Evolutionary conservation across 192 early-diverging fungal genomes (phyloP).

Genomic region (Coemansia sp.): DNA sequence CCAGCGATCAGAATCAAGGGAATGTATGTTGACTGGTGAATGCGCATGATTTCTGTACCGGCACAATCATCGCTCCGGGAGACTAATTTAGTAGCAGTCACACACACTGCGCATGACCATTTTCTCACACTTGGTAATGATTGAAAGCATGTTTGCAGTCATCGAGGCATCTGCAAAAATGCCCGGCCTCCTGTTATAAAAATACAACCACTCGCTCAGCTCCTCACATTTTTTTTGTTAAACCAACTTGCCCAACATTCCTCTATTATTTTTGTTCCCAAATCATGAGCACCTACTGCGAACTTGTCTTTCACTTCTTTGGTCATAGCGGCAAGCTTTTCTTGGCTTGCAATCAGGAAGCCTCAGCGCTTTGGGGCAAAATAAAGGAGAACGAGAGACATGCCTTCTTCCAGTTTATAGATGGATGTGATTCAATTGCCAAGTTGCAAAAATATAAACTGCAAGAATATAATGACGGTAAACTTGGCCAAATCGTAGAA

Average conservation of each 20-base stretch:
- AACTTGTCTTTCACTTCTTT: neutral
- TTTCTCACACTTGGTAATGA: neutral
- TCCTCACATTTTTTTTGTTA: neutral
- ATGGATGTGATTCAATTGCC: neutral
- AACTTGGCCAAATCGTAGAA: neutral
- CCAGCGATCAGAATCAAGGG: neutral
- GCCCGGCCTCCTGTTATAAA: neutral
- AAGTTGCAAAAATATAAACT: neutral
- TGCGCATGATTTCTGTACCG: neutral
- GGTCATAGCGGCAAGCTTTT: neutral
- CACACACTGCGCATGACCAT: neutral
- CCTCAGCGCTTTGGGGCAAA: neutral
- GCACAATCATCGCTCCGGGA: neutral
- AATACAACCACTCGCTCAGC: neutral
- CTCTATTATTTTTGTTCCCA: neutral
- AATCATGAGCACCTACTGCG: neutral
- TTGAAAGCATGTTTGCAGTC: neutral
- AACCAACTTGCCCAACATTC: neutral
- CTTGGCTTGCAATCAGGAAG: neutral
- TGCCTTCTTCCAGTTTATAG: neutral
- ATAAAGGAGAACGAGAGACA: neutral
- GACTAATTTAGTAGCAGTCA: neutral
- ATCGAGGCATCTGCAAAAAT: neutral
- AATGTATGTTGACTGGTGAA: neutral
- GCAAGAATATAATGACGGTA: neutral